Conservation (phyloP, 805 yeast species). For the Hanseniaspora lachancei region DNA sequence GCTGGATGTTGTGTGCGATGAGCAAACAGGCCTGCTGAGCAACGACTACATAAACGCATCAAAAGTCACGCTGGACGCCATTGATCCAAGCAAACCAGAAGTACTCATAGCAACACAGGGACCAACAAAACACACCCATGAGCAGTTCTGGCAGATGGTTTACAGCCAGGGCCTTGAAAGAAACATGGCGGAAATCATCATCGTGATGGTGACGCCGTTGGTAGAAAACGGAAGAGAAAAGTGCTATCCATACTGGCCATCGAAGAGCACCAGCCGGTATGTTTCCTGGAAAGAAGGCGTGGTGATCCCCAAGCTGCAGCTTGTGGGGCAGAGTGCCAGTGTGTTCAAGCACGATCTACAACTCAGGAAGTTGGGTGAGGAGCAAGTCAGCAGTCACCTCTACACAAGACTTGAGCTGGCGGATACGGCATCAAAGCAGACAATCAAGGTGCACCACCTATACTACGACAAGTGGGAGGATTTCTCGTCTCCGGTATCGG, state of each 20-base stretch:
- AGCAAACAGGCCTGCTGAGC: background rate
- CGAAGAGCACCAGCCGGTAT: background rate
- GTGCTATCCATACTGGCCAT: constrained; percentile 72
- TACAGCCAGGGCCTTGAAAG: constrained; percentile 44
- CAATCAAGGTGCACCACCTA: constrained; percentile 40
- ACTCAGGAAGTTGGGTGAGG: constrained; percentile 16
- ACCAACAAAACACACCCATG: constrained; percentile 58
- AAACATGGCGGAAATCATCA: constrained; percentile 32
- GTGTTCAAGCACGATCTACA: constrained; percentile 19
- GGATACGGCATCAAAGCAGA: background rate
- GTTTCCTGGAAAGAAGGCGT: background rate
- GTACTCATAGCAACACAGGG: constrained; percentile 63
- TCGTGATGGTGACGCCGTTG: constrained; percentile 67
- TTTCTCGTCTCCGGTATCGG: constrained; percentile 46
- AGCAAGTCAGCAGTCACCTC: constrained; percentile 18
- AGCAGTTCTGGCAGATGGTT: constrained; percentile 85
- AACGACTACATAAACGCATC: constrained; percentile 79
- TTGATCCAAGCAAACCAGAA: constrained; percentile 21
- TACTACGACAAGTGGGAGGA: constrained; percentile 78
- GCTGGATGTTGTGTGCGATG: constrained; percentile 24
- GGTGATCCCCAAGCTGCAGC: background rate
- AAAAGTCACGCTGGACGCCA: constrained; percentile 32
- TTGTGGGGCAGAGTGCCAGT: constrained; percentile 17
- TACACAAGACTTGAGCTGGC: constrained; percentile 19
- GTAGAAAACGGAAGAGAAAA: constrained; percentile 58